A percentile compares a stretch with the other conserved stretches of the same genome.
phyloP scores from a whole-genome alignment of 2,329 filamentous ascomycete genomes.

The Parasarocladium wereldwijsianum region DNA sequence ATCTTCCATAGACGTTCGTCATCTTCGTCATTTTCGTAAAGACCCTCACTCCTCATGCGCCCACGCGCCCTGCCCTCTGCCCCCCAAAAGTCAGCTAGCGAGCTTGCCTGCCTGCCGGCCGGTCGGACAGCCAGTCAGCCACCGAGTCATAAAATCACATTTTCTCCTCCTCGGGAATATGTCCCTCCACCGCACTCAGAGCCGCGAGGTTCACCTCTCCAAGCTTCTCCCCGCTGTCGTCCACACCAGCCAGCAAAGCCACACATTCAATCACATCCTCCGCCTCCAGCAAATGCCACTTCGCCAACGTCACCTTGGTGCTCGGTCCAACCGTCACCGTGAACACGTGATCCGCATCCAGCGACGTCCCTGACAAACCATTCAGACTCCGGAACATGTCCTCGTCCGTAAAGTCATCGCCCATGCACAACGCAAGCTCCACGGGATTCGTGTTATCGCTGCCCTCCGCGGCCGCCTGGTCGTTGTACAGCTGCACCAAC shows the following conservation, averaged over 20 bases:
- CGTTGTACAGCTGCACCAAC: constrained; percentile 59
- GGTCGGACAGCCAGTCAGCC: background rate
- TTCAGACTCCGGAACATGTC: constrained; percentile 84
- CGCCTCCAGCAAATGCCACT: constrained; percentile 81
- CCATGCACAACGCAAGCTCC: constrained; percentile 80
- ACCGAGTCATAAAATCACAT: background rate
- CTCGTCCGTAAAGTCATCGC: constrained; percentile 96
- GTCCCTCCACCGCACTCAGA: constrained; percentile 37
- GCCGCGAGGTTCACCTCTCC: constrained; percentile 42
- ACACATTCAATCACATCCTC: constrained; percentile 67
- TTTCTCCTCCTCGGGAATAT: constrained; percentile 22
- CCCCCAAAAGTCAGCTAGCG: no score
- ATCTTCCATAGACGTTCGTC: no score
- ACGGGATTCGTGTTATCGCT: constrained; percentile 41
- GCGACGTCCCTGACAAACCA: constrained; percentile 37
- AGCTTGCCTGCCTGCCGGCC: no score
- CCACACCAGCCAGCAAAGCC: constrained; percentile 37
- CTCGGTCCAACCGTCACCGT: constrained; percentile 84
- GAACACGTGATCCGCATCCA: constrained; percentile 54
- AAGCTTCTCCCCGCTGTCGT: constrained; percentile 22
- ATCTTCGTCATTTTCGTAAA: no score
- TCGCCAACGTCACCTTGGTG: constrained; percentile 80
- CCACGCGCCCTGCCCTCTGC: no score
- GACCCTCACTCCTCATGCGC: no score
- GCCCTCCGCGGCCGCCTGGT: constrained; percentile 23